Conservation (phyloP, 495 filamentous ascomycete genomes). For the Penicillium angulare region DNA sequence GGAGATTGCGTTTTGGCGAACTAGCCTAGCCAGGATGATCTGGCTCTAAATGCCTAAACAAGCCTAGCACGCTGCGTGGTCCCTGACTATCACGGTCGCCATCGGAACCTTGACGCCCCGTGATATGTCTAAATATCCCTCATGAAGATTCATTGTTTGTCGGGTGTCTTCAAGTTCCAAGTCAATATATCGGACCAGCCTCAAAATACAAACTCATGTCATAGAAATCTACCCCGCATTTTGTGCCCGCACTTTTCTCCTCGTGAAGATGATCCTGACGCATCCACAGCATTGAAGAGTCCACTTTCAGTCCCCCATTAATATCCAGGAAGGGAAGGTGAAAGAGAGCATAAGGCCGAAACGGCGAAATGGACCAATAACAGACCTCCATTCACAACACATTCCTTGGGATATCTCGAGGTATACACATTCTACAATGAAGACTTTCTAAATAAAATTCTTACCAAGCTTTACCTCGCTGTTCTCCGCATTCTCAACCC, state of each 20-base stretch:
- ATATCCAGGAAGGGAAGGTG: slow-evolving; percentile 16
- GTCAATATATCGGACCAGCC: neutral
- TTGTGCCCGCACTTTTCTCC: neutral
- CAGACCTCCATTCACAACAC: too few relatives aligned
- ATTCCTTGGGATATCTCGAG: neutral
- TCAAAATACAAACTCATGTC: neutral
- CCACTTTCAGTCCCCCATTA: too few relatives aligned
- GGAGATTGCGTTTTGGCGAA: neutral
- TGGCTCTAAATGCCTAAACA: slow-evolving; percentile 12
- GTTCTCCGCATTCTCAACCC: neutral
- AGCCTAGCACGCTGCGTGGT: slow-evolving; percentile 11
- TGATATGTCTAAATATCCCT: neutral
- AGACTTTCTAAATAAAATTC: neutral
- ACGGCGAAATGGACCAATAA: slow-evolving; percentile 23
- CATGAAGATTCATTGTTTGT: neutral
- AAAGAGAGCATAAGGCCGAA: slow-evolving; percentile 20
- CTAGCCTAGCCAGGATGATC: slow-evolving; percentile 1
- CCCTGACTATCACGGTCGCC: slow-evolving; percentile 12
- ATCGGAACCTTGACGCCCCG: neutral
- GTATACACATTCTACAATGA: too few relatives aligned
- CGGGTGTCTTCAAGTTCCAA: neutral
- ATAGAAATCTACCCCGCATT: slow-evolving; percentile 11
- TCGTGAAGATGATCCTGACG: slow-evolving; percentile 1
- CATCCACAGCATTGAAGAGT: neutral
- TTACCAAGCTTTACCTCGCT: neutral